A percentile compares a stretch with the other conserved stretches of the same genome.
Conservation (phyloP, 441 rosid genomes). For the Euphorbia celastroides region DNA sequence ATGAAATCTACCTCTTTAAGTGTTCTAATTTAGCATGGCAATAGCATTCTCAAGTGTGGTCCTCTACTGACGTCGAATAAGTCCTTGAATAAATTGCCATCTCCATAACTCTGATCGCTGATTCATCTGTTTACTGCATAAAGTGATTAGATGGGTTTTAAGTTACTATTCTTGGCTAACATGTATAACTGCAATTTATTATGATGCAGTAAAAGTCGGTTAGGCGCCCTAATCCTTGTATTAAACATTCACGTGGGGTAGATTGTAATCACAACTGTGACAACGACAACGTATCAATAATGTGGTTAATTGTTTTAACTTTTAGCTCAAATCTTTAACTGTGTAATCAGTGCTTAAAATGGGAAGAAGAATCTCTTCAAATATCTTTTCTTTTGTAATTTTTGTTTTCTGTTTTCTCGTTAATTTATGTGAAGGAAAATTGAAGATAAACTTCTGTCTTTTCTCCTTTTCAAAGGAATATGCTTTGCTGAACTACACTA, state of each 20-base stretch:
- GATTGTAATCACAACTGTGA: constrained; percentile 6
- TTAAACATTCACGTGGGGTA: constrained; percentile 20
- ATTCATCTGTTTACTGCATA: neutral
- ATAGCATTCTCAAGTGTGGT: constrained; percentile 8
- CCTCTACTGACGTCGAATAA: constrained; percentile 2
- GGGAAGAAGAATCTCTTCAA: neutral
- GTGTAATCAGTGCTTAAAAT: constrained; percentile 4
- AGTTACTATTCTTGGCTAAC: neutral
- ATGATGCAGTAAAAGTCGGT: neutral
- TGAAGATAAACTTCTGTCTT: neutral
- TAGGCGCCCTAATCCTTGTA: neutral
- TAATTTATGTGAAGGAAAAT: constrained; percentile 13
- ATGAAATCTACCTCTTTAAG: constrained; percentile 15
- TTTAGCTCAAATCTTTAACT: neutral
- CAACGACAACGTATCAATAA: constrained; percentile 13
- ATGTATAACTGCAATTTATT: neutral
- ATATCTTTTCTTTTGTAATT: neutral
- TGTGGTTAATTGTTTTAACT: neutral
- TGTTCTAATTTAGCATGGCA: neutral
- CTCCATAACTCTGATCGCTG: constrained; percentile 1
- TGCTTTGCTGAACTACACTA: constrained; percentile 19
- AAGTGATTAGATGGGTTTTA: neutral
- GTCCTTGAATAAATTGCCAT: constrained; percentile 4
- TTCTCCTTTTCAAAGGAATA: constrained; percentile 7
- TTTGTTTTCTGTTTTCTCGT: neutral